Evolutionary conservation across 176 grass and related monocot species (phyloP).

Genomic region (Cenchrus purpureus): DNA sequence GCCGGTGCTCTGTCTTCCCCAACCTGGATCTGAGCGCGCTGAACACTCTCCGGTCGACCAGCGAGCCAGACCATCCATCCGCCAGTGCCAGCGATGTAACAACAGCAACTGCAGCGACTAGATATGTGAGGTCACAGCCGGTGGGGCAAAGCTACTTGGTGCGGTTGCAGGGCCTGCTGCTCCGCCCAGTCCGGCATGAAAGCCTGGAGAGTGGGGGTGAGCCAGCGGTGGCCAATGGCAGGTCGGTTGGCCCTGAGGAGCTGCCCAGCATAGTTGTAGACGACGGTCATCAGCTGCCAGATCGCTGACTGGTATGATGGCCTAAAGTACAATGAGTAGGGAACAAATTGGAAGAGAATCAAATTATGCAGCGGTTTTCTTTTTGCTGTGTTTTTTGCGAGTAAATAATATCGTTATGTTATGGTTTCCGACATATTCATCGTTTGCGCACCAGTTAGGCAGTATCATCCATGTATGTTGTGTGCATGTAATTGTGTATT

Average conservation of each 20-base stretch:
- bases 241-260: constrained; percentile 39
- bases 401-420: neutral
- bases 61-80: constrained; percentile 50
- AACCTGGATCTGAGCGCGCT: constrained; percentile 93
- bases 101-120: constrained; percentile 33
- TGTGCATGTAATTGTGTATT: constrained; percentile 24
- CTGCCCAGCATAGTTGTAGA: constrained; percentile 47
- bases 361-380: constrained; percentile 30
- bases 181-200: constrained; percentile 45
- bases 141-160: constrained; percentile 63
- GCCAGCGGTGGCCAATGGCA: neutral
- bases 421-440: neutral
- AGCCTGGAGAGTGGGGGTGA: constrained; percentile 37
- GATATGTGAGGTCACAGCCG: constrained; percentile 55
- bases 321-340: neutral
- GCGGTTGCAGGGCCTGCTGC: constrained; percentile 69
- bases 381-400: constrained; percentile 25
- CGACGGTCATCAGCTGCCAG: constrained; percentile 43
- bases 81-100: constrained; percentile 57
- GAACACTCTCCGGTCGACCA: constrained; percentile 65
- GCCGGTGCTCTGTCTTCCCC: constrained; percentile 94
- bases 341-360: neutral
- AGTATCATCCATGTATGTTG: neutral
- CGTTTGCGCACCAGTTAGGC: neutral
- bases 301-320: constrained; percentile 40